phyloP scores from a whole-genome alignment of 352 stramenopile species.

The Pythium vanterpoolii region DNA sequence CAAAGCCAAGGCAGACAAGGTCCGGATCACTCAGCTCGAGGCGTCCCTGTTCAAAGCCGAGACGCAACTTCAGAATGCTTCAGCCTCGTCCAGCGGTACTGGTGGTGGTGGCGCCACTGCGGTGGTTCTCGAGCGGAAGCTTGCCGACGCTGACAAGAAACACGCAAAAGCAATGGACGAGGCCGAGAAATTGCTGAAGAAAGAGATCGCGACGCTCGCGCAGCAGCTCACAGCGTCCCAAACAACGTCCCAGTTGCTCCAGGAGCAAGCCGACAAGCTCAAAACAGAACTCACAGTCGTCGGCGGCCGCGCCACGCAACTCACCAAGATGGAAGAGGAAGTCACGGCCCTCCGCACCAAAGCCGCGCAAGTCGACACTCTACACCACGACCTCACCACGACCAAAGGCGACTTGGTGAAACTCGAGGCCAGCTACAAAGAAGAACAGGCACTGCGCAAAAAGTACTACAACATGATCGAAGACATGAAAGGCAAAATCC shows the following conservation, averaged over 20 bases:
- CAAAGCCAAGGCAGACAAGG: slow-evolving; percentile 59
- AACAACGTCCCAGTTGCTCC: slow-evolving; percentile 33
- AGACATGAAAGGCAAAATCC: slow-evolving; percentile 95
- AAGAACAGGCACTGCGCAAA: slow-evolving; percentile 89
- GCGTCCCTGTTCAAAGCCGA: slow-evolving; percentile 53
- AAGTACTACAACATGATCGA: slow-evolving; percentile 97
- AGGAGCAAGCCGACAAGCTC: slow-evolving; percentile 45
- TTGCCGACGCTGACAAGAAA: slow-evolving; percentile 80
- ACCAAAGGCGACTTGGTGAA: slow-evolving; percentile 36
- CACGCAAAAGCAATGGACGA: slow-evolving; percentile 71
- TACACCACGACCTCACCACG: slow-evolving; percentile 41
- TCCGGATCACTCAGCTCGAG: slow-evolving; percentile 81
- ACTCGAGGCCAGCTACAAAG: slow-evolving; percentile 77
- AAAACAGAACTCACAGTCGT: slow-evolving; percentile 44
- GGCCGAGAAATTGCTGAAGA: slow-evolving; percentile 47
- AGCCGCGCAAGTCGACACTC: slow-evolving; percentile 42
- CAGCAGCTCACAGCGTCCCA: slow-evolving; percentile 57
- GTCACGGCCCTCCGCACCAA: slow-evolving; percentile 45
- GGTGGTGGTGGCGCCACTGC: slow-evolving; percentile 19
- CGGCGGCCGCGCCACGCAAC: slow-evolving; percentile 46
- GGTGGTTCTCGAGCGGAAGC: slow-evolving; percentile 43
- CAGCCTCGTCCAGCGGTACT: slow-evolving; percentile 1
- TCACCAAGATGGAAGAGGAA: slow-evolving; percentile 64
- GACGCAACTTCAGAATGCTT: slow-evolving; percentile 21
- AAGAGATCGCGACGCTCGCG: slow-evolving; percentile 39